Conservation (phyloP, 2,329 filamentous ascomycete genomes). For the Whalleya microplaca region DNA sequence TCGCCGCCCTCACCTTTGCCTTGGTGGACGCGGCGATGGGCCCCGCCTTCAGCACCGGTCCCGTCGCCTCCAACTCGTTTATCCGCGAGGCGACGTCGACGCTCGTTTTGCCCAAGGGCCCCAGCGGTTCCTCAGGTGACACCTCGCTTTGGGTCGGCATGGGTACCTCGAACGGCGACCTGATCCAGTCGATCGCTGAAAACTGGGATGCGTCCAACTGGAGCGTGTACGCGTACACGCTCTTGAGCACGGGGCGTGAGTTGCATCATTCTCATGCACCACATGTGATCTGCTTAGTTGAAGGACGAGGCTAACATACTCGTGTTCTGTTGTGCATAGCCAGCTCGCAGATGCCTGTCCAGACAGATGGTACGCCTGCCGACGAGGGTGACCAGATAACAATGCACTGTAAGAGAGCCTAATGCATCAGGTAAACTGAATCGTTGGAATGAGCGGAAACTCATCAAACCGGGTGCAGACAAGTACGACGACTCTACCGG, state of each 20-base stretch:
- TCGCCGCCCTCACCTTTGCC: constrained; percentile 2
- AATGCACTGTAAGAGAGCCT: constrained; percentile 41
- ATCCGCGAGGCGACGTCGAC: constrained; percentile 50
- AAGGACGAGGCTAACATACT: not conserved
- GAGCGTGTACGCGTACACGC: constrained; percentile 48
- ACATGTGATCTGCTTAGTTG: not conserved
- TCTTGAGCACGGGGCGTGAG: constrained; percentile 39
- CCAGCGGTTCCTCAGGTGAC: constrained; percentile 41
- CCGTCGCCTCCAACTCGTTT: constrained; percentile 43
- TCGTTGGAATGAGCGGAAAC: not conserved
- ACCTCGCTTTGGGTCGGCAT: constrained; percentile 52
- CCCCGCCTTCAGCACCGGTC: constrained; percentile 48
- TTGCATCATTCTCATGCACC: constrained; percentile 2
- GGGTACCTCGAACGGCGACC: constrained; percentile 49
- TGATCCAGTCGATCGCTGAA: constrained; percentile 52
- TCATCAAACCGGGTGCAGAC: constrained; percentile 6
- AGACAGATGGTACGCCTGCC: constrained; percentile 35
- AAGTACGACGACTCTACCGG: constrained; percentile 19
- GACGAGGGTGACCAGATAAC: constrained; percentile 40
- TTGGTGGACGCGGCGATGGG: constrained; percentile 37
- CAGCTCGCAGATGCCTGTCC: constrained; percentile 38
- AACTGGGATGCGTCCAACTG: constrained; percentile 41
- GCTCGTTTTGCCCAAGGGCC: constrained; percentile 44
- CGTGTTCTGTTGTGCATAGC: constrained; percentile 15
- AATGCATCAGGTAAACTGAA: not conserved